A percentile compares a stretch with the other conserved stretches of the same genome.
These are phyloP conservation scores for Canna indica DNA, from an alignment of 176 grass and related monocot species.

Conservation along the genomic window DNA sequence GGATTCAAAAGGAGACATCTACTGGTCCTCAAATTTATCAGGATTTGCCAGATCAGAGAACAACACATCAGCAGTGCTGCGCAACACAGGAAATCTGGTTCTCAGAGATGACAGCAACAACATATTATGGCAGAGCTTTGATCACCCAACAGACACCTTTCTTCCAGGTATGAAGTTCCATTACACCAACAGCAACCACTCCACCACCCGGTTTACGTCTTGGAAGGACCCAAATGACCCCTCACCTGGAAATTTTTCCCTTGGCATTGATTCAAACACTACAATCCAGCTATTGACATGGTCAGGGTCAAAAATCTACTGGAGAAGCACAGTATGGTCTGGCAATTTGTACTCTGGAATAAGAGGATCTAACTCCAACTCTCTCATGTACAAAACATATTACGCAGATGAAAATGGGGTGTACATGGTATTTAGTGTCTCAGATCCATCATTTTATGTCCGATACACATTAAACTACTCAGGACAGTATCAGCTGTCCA, in stretches of 20 bases:
- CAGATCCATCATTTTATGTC: constrained; percentile 9
- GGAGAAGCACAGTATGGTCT: neutral
- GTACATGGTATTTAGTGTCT: neutral
- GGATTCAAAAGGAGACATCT: neutral
- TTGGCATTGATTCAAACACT: neutral
- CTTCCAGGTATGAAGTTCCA: constrained; percentile 29
- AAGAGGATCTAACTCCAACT: constrained; percentile 2
- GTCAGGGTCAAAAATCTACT: constrained; percentile 1
- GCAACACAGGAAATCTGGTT: constrained; percentile 23
- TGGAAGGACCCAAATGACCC: constrained; percentile 14
- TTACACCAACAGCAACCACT: constrained; percentile 7
- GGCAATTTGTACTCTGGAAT: neutral
- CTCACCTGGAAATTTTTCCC: constrained; percentile 7
- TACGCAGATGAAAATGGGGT: neutral
- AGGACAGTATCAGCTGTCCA: neutral
- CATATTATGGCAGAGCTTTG: constrained; percentile 34
- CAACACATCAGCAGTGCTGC: neutral
- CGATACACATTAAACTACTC: constrained; percentile 25
- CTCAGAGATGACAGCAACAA: neutral
- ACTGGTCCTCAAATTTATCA: constrained; percentile 24
- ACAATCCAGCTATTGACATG: neutral
- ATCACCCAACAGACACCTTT: constrained; percentile 29
- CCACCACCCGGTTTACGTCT: neutral
- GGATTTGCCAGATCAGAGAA: neutral
- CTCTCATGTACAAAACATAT: neutral